Base-by-base conservation (phyloP, 1,139 yeast genomes). In the Ashbya aceris region DNA sequence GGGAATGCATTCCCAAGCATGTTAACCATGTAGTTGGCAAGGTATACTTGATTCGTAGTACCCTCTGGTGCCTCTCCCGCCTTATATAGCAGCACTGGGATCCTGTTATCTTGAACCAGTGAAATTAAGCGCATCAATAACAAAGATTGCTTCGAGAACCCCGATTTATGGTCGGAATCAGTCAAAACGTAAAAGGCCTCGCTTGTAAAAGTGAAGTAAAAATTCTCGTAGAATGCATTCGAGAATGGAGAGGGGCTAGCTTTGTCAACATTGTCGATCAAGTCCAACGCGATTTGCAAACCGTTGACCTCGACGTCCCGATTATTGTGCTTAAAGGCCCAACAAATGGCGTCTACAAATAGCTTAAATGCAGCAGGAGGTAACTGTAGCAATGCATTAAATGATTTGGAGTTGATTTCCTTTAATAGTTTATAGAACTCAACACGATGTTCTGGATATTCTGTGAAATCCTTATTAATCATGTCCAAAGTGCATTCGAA, bases 251-350 rank as follows among this genome's bases (percentile, higher is more conserved):
- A 79, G 45, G 79, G 79, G 7, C 86, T 85, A 49, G 84, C 69
- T 46, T 75, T 77, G 49, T 89, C 94, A 50, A 84, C 89, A 61
- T 91, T 91, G 53, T 77, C 77, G 49, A 89, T 73, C 51, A 91
- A 71, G 58, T 89, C 96, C 47, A 82, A 70, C 33, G 93, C 84
- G 50, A 89, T 73, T 34, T 80, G 76, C 54, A 91, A 74, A 32
- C 96, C 97, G 43, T 82, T 82, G 48, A 83, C 89, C 65, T 91
- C 97, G 43, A 91, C 96, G 47, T 87, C 96, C 64, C 96, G 77
- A 64, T 89, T 86, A 56, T 89, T 93, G 63, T 91, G 98, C 66
- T 91, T 91, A 63, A 93, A 85, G 0, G 97, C 97, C 98, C 98
- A 91, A 58, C 93, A 71, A 39, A 95, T 89, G 1, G 97, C 95